Base-by-base conservation (phyloP, 805 yeast species). In the Hanseniaspora guilliermondii region DNA sequence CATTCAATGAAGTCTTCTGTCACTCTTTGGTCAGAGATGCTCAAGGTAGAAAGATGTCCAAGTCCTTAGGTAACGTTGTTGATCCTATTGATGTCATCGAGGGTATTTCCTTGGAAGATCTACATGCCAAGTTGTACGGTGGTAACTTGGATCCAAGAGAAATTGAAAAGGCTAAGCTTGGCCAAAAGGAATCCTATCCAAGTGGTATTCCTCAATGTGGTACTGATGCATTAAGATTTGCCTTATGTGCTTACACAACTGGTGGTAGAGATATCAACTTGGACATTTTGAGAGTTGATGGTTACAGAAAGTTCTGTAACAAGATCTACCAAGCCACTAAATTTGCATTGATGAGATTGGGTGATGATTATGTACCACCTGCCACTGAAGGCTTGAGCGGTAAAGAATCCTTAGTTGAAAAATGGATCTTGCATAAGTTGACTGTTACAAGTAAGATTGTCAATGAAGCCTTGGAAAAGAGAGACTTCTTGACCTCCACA, bases 131-230 rank as follows among this genome's bases (percentile, higher is more conserved):
- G 70, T 76, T 93, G 63, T 68, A 70, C 58, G 66, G 65, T 47
- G 97, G 97, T 72, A 91, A 91, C 74, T 76, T 91, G 63, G 97
- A 87, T 64, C 85, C 93, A 60, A 77, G 80, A 60, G 98, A 91
- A 73, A 73, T 91, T 62, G 85, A 78, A 67, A 86, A 79, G 70
- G 97, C 97, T 27, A 80, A 78, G 63, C 79, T 76, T 44, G 97
- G 97, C 58, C 97, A 93, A 73, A 80, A 76, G 62, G 75, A 79
- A 64, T 82, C 95, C 12, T 91, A 88, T 76, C 98, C 98, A 60
- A 82, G 82, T 62, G 98, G 98, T 74, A 89, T 91, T 61, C 97
- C 97, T 56, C 96, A 93, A 74, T 93, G 98, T 78, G 98, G 98
- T 75, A 89, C 97, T 49, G 98, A 93, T 71, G 98, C 98, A 45